phyloP scores from a whole-genome alignment of 2,329 filamentous ascomycete species.

The Epicoccum nigrum region DNA sequence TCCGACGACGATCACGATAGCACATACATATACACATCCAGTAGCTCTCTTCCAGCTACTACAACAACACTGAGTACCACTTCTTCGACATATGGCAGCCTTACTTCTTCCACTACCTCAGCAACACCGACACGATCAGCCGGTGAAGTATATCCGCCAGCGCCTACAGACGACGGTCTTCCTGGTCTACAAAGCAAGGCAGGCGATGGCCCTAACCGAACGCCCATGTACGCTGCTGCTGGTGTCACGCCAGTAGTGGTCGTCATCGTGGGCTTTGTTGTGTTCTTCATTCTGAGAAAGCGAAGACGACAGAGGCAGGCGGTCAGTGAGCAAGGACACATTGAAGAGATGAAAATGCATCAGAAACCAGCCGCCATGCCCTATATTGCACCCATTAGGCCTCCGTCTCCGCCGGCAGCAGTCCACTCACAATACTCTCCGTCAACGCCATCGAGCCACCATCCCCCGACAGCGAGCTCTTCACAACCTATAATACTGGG shows the following conservation, averaged over 20 bases:
- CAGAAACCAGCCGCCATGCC: slow-evolving; percentile 15
- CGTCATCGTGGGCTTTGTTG: slow-evolving; percentile 30
- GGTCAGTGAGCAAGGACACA: slow-evolving; percentile 7
- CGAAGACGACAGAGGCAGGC: slow-evolving; percentile 34
- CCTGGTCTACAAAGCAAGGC: neutral
- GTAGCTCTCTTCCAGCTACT: neutral
- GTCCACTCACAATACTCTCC: slow-evolving; percentile 23
- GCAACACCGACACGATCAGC: slow-evolving; percentile 3
- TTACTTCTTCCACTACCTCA: neutral
- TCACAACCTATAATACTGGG: slow-evolving; percentile 44
- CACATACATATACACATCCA: too few species aligned
- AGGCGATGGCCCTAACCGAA: slow-evolving; percentile 15
- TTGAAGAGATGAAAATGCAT: slow-evolving; percentile 38
- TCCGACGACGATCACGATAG: neutral
- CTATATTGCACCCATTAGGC: slow-evolving; percentile 32
- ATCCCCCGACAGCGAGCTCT: slow-evolving; percentile 24
- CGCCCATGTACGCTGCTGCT: slow-evolving; percentile 32
- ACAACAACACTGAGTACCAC: neutral
- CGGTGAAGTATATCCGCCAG: neutral
- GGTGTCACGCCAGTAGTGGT: slow-evolving; percentile 32
- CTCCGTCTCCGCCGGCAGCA: slow-evolving; percentile 17
- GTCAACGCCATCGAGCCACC: slow-evolving; percentile 20
- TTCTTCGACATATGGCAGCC: neutral
- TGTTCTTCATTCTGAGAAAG: slow-evolving; percentile 39
- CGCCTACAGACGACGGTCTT: slow-evolving; percentile 1